Percentiles rank a stretch among this genome's conserved stretches.
Evolutionary conservation across 2,329 filamentous ascomycete genomes (phyloP).

Genomic region (Ophiostoma ips): DNA sequence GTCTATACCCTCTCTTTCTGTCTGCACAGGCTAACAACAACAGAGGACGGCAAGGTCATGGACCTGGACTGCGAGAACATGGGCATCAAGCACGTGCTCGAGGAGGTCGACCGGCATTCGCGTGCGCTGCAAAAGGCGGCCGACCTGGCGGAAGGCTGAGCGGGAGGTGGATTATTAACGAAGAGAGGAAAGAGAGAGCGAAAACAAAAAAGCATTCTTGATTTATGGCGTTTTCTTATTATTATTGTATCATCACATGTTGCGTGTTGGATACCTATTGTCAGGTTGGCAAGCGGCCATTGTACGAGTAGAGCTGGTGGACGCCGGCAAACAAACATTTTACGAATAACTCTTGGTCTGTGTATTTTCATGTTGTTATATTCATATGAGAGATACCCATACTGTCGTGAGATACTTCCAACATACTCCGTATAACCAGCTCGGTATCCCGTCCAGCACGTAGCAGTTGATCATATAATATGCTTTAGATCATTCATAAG

Average conservation of each 20-base stretch:
- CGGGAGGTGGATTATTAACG: too few species aligned
- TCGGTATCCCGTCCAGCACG: too few species aligned
- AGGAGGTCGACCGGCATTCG: constrained; percentile 84
- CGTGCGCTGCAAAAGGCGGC: constrained; percentile 68
- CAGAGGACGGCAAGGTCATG: constrained; percentile 89
- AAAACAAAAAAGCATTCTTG: constrained; percentile 1
- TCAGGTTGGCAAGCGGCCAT: background rate
- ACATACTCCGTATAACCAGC: too few species aligned
- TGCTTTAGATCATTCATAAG: too few species aligned
- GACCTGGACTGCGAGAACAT: constrained; percentile 66
- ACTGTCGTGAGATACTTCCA: too few species aligned
- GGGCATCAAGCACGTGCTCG: constrained; percentile 72
- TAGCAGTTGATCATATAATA: too few species aligned
- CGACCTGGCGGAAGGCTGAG: constrained; percentile 45
- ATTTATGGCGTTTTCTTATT: constrained; percentile 3
- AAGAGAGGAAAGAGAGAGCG: background rate
- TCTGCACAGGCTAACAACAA: background rate
- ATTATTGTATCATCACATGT: background rate
- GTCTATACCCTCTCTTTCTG: background rate
- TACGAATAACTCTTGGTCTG: too few species aligned
- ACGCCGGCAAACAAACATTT: background rate
- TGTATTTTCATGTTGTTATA: too few species aligned
- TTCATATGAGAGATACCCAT: too few species aligned
- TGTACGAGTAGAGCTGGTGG: background rate
- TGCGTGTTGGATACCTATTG: background rate